Conservation (phyloP, 78 protist genomes). For the Tieghemostelium lacteum region DNA sequence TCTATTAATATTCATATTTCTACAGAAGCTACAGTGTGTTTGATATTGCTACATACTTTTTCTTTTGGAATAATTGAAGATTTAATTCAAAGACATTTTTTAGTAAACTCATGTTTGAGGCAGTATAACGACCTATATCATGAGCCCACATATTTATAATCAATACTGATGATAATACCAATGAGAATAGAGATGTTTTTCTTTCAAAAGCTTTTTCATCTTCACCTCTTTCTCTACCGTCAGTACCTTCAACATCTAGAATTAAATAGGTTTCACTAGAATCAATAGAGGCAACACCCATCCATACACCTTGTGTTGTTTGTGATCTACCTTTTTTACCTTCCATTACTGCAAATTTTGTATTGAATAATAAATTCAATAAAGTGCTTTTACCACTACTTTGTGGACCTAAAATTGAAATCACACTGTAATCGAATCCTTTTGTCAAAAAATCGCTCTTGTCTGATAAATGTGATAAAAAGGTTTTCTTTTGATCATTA, state of each 20-base stretch:
- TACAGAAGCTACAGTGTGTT: neutral
- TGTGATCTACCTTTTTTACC: conserved; percentile 83
- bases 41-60: conserved; percentile 6
- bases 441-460: conserved; percentile 51
- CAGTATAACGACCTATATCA: conserved; percentile 94
- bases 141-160: conserved; percentile 93
- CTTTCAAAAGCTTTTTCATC: conserved; percentile 92
- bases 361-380: conserved; percentile 92
- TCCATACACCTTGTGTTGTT: conserved; percentile 92
- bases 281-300: conserved; percentile 28
- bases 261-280: conserved; percentile 66
- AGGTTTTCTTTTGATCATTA: conserved; percentile 37
- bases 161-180: conserved; percentile 92
- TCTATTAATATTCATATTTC: neutral
- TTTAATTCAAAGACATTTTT: conserved; percentile 93
- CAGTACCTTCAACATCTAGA: conserved; percentile 97
- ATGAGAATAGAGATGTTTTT: conserved; percentile 92
- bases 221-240: conserved; percentile 94
- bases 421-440: conserved; percentile 88
- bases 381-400: conserved; percentile 95
- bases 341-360: conserved; percentile 90
- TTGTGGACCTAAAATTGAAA: conserved; percentile 94
- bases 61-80: conserved; percentile 88
- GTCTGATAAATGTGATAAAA: conserved; percentile 56
- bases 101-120: conserved; percentile 88